These are phyloP conservation scores for Cenchrus americanus DNA, from an alignment of 176 grass and related monocot species.

Conservation along the genomic window DNA sequence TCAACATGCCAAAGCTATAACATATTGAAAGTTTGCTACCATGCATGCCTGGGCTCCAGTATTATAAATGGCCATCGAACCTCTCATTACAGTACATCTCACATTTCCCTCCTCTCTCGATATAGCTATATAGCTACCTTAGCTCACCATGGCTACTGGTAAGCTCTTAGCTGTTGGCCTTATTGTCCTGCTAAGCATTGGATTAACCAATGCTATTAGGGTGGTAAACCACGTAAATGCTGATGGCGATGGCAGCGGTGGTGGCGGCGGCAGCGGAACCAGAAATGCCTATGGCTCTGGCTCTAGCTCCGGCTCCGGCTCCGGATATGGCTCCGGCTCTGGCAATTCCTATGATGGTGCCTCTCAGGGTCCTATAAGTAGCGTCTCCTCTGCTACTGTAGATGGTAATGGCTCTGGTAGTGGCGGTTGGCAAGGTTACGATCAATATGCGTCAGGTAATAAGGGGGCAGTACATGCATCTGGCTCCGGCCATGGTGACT, in stretches of 20 bases:
- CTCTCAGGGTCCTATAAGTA: not conserved
- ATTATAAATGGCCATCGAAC: conserved; percentile 20
- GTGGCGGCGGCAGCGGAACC: not conserved
- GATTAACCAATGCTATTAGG: conserved; percentile 25
- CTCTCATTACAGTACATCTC: not conserved
- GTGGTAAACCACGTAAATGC: conserved; percentile 7
- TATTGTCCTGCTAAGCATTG: conserved; percentile 6
- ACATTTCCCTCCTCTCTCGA: not conserved
- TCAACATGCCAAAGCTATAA: not conserved
- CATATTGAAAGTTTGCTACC: not conserved
- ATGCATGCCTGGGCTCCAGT: not conserved
- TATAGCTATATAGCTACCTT: not conserved
- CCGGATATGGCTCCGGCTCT: not conserved
- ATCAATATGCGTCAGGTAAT: not conserved
- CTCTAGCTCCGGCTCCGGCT: conserved; percentile 2
- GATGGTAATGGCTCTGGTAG: not conserved
- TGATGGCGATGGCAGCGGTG: not conserved
- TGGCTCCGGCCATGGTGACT: conserved; percentile 9
- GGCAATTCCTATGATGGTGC: not conserved
- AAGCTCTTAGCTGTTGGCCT: conserved; percentile 24
- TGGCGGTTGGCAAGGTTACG: not conserved
- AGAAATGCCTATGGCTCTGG: conserved; percentile 10
- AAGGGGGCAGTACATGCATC: not conserved
- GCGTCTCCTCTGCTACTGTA: not conserved
- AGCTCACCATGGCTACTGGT: not conserved